Conservation (phyloP, 78 protist species). For the Paratrimastix pyriformis region DNA sequence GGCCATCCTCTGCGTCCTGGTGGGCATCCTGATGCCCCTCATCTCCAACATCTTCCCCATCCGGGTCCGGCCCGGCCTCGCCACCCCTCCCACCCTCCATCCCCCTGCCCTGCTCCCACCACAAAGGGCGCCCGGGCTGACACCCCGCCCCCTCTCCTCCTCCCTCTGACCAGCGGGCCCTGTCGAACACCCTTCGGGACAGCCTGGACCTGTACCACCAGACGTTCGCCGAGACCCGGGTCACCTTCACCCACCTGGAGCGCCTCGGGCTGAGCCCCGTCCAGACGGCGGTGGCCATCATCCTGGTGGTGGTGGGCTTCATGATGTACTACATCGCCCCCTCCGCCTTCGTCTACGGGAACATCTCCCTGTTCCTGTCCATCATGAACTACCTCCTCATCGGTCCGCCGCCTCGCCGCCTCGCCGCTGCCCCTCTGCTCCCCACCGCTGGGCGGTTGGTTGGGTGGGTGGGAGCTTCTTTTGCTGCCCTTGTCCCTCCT, state of each 20-base stretch:
- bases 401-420: too few species aligned
- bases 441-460: constrained; percentile 41
- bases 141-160: too few species aligned
- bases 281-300: not conserved
- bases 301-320: constrained; percentile 4
- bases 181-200: constrained; percentile 59
- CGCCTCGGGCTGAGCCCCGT: constrained; percentile 48
- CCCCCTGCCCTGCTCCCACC: too few species aligned
- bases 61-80: too few species aligned
- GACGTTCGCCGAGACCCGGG: constrained; percentile 49
- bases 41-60: constrained; percentile 35
- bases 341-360: not conserved
- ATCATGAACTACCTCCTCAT: not conserved
- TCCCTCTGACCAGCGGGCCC: constrained; percentile 54
- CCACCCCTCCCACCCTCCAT: too few species aligned
- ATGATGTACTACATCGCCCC: not conserved
- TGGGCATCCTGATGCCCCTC: constrained; percentile 45
- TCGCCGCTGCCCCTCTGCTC: too few species aligned
- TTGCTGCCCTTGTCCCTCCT: too few species aligned
- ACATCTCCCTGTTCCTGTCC: not conserved
- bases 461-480: too few species aligned
- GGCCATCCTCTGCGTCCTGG: constrained; percentile 2
- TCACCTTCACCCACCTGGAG: constrained; percentile 50
- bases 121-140: too few species aligned
- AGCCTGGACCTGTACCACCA: constrained; percentile 73